Base-by-base conservation (phyloP, 768 basidiomycete genomes). In the Erythrobasidium yunnanense region DNA sequence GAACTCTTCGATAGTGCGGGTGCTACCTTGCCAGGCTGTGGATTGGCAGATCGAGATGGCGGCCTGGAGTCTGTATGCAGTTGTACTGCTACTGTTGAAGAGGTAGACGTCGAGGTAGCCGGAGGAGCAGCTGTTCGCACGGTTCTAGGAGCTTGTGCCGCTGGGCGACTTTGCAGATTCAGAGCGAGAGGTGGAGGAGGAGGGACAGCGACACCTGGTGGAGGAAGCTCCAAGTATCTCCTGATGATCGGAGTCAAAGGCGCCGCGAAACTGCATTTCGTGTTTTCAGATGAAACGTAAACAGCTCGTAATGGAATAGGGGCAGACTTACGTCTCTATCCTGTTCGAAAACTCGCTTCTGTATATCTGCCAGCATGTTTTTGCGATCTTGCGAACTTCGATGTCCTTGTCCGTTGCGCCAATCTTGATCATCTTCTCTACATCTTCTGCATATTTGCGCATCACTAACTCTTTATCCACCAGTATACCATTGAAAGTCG, bases 181-280 rank as follows among this genome's bases (percentile, higher is more conserved):
- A n/a, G n/a, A 45, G 38, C 11, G 5, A 45, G 22, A 13, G 22
- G 6, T 23, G 60, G 33, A 51, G 30, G 52, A 29, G 23, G 47
- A 30, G 60, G 60, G 4, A 51, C 25, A 6, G 60, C 47, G 27
- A 50, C 47, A 5, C 60, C 60, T 18, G 46, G 20, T 30, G 60
- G 60, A n/a, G 72, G 57, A 15, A 77, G 71, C 29, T 75, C 76
- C 34, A 79, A 74, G 53, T 79, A 78, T 49, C 75, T 71, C 30
- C 75, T 70, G 25, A 76, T 74, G 0, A 76, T 77, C 0, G 78
- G 78, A 1, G 77, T 78, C 45, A 79, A 69, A 0, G 78, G 78
- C 0, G 74, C 75, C 2, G 77, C 75, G 66, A 79, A 79, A 17
- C 78, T 78, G 56, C 27, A 22, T 18, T 0, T 30, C 17, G 11